These are phyloP conservation scores for Myxozyma sirexii DNA, from an alignment of 805 yeast genomes.

Conservation along the genomic window DNA sequence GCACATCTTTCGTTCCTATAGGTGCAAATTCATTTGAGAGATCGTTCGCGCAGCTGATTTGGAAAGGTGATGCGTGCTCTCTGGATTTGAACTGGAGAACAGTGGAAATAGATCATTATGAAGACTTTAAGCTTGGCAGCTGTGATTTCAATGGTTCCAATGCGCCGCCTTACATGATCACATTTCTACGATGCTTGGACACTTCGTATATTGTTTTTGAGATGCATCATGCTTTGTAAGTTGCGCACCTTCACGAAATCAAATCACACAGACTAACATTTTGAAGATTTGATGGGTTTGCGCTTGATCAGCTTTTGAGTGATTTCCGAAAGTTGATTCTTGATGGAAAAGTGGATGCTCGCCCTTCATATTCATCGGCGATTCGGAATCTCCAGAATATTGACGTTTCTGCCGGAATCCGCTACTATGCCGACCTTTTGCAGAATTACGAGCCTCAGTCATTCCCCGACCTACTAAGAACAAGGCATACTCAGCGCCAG, in stretches of 20 bases:
- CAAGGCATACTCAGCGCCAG: neutral
- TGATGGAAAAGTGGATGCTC: neutral
- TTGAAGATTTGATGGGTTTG: conserved; percentile 31
- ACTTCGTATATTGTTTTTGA: conserved; percentile 7
- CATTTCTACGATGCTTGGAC: neutral
- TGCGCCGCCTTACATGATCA: conserved; percentile 13
- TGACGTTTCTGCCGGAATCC: conserved; percentile 7
- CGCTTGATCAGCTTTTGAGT: conserved; percentile 22
- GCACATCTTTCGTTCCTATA: conserved; percentile 29
- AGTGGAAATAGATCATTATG: neutral
- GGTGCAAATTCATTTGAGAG: conserved; percentile 10
- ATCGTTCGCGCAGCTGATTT: conserved; percentile 26
- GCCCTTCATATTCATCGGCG: conserved; percentile 9
- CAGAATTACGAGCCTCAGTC: conserved; percentile 3
- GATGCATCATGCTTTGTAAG: conserved; percentile 33
- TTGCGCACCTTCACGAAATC: no score
- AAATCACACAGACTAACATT: no score
- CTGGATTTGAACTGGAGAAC: neutral
- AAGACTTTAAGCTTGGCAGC: neutral
- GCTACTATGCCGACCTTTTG: neutral
- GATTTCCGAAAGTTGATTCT: conserved; percentile 3
- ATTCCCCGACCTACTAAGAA: conserved; percentile 16
- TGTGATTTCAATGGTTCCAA: neutral
- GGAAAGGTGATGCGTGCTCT: neutral
- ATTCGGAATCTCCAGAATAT: conserved; percentile 7